Evolutionary conservation across 2,329 filamentous ascomycete species (phyloP).

Genomic region (Fusarium foetens): DNA sequence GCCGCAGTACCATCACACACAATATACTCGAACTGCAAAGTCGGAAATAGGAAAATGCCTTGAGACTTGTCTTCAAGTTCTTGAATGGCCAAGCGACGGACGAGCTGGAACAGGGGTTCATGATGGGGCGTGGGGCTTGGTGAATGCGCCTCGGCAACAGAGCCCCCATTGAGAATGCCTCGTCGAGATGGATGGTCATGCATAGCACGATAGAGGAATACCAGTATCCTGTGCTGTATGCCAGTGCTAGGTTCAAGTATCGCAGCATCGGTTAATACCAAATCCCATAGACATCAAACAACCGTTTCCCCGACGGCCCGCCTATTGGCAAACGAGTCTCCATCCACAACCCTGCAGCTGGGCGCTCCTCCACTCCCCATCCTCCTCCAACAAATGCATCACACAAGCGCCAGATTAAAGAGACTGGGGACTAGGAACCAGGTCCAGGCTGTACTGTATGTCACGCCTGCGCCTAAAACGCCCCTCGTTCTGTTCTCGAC

Average conservation of each 20-base stretch:
- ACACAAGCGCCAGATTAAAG: constrained; percentile 38
- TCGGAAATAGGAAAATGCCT: constrained; percentile 39
- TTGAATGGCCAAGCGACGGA: constrained; percentile 34
- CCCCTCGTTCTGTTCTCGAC: constrained; percentile 32
- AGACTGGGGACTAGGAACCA: constrained; percentile 20
- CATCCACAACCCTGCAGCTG: constrained; percentile 10
- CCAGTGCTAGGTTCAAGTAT: constrained; percentile 10
- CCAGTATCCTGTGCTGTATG: not conserved
- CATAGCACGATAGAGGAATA: constrained; percentile 29
- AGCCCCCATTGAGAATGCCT: constrained; percentile 43
- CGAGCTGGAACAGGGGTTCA: constrained; percentile 38
- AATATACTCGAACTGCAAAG: constrained; percentile 7
- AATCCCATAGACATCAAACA: constrained; percentile 22
- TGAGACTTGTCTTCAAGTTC: constrained; percentile 17
- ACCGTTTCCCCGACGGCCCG: constrained; percentile 23
- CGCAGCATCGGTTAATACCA: constrained; percentile 5
- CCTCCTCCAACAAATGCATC: constrained; percentile 18
- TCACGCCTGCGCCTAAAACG: constrained; percentile 38
- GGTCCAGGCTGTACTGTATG: constrained; percentile 32
- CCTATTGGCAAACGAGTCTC: constrained; percentile 1
- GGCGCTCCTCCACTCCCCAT: constrained; percentile 8
- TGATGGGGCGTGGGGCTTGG: constrained; percentile 39
- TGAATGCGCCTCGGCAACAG: constrained; percentile 42
- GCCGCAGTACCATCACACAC: constrained; percentile 18
- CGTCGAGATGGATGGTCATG: constrained; percentile 14